Evolutionary conservation across 345 rosid genomes (phyloP), one percentile per base, ranked within the genome.

Genomic region (Ceriops decandra): DNA sequence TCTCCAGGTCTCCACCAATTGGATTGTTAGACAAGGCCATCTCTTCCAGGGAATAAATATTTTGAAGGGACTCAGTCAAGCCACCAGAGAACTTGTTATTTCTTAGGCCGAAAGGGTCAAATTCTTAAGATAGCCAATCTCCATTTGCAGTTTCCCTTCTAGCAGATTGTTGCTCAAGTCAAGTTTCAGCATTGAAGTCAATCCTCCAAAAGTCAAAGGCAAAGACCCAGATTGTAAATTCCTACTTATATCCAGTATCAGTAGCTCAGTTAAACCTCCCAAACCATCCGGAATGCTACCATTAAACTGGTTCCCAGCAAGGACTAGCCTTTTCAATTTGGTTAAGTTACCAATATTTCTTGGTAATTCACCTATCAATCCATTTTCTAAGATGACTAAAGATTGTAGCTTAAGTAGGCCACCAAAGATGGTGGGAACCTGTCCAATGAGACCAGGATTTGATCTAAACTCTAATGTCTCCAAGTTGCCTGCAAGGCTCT

Each of bases 171-270:
- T 78, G 81, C 97, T 91, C 61, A 89, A 65, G 76, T 91, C 97
- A 57, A 93, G 90, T 82, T 91, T 95, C 79, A 93, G 74, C 22
- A 95, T 81, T 27, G 96, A 88, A 52, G 65, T 63, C 81, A 93
- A 28, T n/a, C 82, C 79, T 53, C 90, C 88, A 30, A 91, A 28
- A 70, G 84, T 73, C 56, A 26, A 62, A 21, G 97, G 92, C 73
- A 91, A 70, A 11, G 79, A 61, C 38, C 95, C 97, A 0, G 93
- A 91, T 19, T 91, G 79, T 62, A 73, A 67, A 60, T 93, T 91
- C 72, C 89, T 79, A 69, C 97, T 91, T 57, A 89, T 74, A 76
- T 93, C 97, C 71, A 93, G 65, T 68, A 93, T 88, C 63, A 93
- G 60, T 36, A 93, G 82, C 69, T 87, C 76, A 36, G 62, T 60